Base-by-base conservation (phyloP, 2,329 filamentous ascomycete species). In the Aspergillus spinulosporus region DNA sequence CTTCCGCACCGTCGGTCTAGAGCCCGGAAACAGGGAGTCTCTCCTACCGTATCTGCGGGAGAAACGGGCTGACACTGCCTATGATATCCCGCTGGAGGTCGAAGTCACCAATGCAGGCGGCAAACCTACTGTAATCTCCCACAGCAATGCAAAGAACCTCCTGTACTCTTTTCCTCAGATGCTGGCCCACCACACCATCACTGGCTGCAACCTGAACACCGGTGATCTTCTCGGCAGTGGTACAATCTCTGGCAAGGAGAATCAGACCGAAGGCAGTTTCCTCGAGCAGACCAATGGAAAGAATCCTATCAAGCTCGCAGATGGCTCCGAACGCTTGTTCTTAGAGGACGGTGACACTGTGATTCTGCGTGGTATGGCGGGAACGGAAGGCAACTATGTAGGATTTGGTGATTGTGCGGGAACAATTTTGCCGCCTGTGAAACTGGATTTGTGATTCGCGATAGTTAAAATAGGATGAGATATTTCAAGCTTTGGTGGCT, bases 161-260 rank as follows among this genome's bases (percentile, higher is more conserved):
- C 78, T 93, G n/a, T 93, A 86, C 81, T 92, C 88, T 0, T 93
- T 92, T 74, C 83, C 88, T 3, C 90, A 93, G 71, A 92, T 92
- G 88, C 78, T 93, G 40, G 84, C 89, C 1, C 89, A 93, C 69
- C 89, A 93, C 69, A 85, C 87, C 1, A 81, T 90, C 46, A 88
- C 87, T 1, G 89, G 89, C 4, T 94, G 89, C 70, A 84, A 86
- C 3, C 80, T 94, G 79, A 82, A 84, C 46, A 82, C 86, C 0
- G 89, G 89, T 36, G 89, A 94, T 68, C 72, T 94, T 52, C 75
- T 94, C 4, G 90, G 89, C 2, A 90, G 87, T 2, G 90, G 90
- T 2, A 94, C 90, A 1, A 93, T 94, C 64, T 87, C 84, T 43
- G 89, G 90, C 2, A 78, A 72, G 4, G 78, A 78, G 44, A 72